These are phyloP conservation scores for Mimosa bimucronata DNA, from an alignment of 306 rosid genomes.

Conservation along the genomic window DNA sequence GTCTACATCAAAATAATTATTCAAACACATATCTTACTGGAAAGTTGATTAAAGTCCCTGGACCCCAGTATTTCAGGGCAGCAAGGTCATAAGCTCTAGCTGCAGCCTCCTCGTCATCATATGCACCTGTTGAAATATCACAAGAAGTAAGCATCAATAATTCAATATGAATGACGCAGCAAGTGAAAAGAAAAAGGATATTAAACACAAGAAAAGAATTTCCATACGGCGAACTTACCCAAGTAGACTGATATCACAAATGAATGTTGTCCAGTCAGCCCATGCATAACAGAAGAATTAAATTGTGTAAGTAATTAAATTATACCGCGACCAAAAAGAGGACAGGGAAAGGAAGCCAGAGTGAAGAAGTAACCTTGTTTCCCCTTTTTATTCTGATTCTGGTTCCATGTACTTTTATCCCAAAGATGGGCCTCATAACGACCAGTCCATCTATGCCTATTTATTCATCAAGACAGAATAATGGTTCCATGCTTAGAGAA, in stretches of 20 bases:
- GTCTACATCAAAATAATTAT: constrained; percentile 12
- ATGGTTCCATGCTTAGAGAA: constrained; percentile 11
- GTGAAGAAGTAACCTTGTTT: constrained; percentile 62
- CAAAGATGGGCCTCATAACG: constrained; percentile 91
- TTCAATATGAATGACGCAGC: background rate
- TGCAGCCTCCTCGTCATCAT: constrained; percentile 89
- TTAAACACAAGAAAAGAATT: background rate
- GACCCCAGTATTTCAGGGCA: constrained; percentile 86
- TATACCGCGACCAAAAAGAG: background rate
- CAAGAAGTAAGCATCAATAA: constrained; percentile 6
- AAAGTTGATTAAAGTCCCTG: constrained; percentile 76
- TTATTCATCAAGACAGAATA: constrained; percentile 25
- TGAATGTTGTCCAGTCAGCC: constrained; percentile 34
- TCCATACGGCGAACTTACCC: constrained; percentile 58
- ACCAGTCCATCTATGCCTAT: constrained; percentile 95
- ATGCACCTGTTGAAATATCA: constrained; percentile 59
- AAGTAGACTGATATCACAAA: constrained; percentile 61
- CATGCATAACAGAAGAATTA: constrained; percentile 43
- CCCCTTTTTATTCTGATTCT: constrained; percentile 87
- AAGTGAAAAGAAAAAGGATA: background rate
- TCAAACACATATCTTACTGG: constrained; percentile 58
- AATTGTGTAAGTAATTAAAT: constrained; percentile 37
- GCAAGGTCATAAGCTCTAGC: constrained; percentile 91
- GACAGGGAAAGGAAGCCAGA: constrained; percentile 8
- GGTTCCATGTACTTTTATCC: constrained; percentile 91